Base-by-base conservation (phyloP, 257 asterid genomes). In the Salvia splendens region DNA sequence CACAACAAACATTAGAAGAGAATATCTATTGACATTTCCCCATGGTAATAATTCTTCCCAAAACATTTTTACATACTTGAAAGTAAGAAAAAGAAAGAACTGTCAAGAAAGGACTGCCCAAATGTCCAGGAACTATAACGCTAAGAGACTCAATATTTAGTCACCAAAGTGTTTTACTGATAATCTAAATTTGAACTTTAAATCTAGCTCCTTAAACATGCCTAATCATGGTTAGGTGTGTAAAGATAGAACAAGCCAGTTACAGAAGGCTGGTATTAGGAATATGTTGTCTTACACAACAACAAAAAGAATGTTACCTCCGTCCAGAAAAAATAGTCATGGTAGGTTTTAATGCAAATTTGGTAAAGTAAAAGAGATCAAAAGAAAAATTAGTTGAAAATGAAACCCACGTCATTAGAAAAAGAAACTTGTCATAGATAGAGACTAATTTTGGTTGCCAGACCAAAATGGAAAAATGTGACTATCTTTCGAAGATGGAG, bases 221-320 rank as follows among this genome's bases (percentile, higher is more conserved):
- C 10, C 43, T 14, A 40, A 17, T n/a, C 14, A 24, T 17, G 9
- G 42, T 50, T 48, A 66, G 36, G 63, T 51, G 4, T 49, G 33
- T 17, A 71, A 71, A 56, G 63, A 24, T 46, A 48, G 50, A 46
- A 35, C 35, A 54, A 17, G 33, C 30, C 42, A 53, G 30, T 64
- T 8, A 45, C 63, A 38, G 9, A 10, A 16, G 20, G 32, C 14
- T 53, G 59, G 63, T 28, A 56, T 33, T 56, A 42, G 61, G 45
- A 56, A 9, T 61, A 65, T 59, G 50, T n/a, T 50, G 6, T 30
- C 17, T 60, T 32, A 45, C 77, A 33, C 49, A 24, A 32, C 50
- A 28, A 51, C 24, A 40, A 20, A 20, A 58, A n/a, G 30, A 24
- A 24, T 24, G 30, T 3, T 24, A 24, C 30, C 30, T 24, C 30